Evolutionary conservation across 164 flowering plant species (phyloP).

Genomic region (Vitis rotundifolia): DNA sequence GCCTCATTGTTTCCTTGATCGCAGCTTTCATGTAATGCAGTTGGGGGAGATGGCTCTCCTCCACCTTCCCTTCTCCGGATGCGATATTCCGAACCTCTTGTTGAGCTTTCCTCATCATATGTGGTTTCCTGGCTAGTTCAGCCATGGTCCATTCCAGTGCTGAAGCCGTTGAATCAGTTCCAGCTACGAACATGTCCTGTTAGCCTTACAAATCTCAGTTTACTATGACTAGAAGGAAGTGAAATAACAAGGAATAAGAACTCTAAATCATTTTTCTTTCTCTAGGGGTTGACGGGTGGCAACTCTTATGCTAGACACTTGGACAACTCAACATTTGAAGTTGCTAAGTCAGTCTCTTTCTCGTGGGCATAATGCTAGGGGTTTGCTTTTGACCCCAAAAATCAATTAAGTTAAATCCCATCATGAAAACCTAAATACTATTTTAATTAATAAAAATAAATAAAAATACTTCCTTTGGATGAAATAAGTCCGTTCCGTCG

Average conservation of each 20-base stretch:
- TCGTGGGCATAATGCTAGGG: too few relatives aligned
- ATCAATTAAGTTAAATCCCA: too few relatives aligned
- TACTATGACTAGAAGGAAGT: too few relatives aligned
- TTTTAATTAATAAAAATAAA: too few relatives aligned
- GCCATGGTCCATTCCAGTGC: conserved; percentile 65
- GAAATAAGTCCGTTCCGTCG: too few relatives aligned
- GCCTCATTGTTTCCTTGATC: conserved; percentile 41
- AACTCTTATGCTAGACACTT: too few relatives aligned
- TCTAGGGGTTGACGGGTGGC: too few relatives aligned
- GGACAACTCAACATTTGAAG: too few relatives aligned
- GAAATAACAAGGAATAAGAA: not conserved
- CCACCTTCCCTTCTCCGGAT: conserved; percentile 11
- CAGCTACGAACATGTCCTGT: conserved; percentile 73
- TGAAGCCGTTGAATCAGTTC: conserved; percentile 60
- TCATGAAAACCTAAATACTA: too few relatives aligned
- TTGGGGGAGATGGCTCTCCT: conserved; percentile 27
- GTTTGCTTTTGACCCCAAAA: too few relatives aligned
- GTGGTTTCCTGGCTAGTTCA: conserved; percentile 45
- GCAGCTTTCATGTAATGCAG: conserved; percentile 40
- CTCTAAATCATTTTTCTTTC: not conserved
- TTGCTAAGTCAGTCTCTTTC: too few relatives aligned
- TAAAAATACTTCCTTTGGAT: too few relatives aligned
- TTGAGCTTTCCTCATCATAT: conserved; percentile 43
- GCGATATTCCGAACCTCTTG: conserved; percentile 39
- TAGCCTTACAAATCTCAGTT: not conserved